phyloP scores from a whole-genome alignment of 768 basidiomycete species.

The Suillus ampliporus region DNA sequence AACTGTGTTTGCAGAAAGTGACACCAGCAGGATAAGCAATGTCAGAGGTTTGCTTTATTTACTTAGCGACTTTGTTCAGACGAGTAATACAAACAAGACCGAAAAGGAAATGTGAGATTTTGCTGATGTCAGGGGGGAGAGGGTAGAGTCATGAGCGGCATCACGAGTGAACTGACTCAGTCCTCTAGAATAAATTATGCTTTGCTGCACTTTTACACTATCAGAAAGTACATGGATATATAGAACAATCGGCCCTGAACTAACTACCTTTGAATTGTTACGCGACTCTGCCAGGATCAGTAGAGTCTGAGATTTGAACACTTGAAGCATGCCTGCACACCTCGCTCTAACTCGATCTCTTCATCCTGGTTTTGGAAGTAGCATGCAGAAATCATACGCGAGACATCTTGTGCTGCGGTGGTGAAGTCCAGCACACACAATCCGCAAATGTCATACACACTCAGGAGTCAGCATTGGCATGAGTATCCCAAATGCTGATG shows the following conservation, averaged over 20 bases:
- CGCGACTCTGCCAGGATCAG: background rate
- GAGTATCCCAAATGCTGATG: background rate
- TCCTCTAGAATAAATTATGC: background rate
- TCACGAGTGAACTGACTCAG: background rate
- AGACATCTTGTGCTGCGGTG: background rate
- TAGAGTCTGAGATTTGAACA: no score
- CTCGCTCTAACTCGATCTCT: background rate
- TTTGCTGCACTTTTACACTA: background rate
- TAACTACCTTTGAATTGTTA: background rate
- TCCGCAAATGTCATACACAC: background rate
- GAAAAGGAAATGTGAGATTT: no score
- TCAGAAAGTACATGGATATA: background rate
- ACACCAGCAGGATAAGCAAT: no score
- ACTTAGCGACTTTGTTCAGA: no score
- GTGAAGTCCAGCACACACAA: background rate
- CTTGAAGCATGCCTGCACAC: background rate
- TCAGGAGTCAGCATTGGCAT: background rate
- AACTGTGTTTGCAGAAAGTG: no score
- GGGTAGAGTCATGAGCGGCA: background rate
- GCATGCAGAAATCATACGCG: background rate
- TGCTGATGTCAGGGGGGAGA: background rate
- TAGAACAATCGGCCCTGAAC: background rate
- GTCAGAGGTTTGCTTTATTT: no score
- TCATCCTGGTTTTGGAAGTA: no score
- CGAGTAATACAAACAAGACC: no score